phyloP scores from a whole-genome alignment of 148 eudicot species.

The Euryodendron excelsum region DNA sequence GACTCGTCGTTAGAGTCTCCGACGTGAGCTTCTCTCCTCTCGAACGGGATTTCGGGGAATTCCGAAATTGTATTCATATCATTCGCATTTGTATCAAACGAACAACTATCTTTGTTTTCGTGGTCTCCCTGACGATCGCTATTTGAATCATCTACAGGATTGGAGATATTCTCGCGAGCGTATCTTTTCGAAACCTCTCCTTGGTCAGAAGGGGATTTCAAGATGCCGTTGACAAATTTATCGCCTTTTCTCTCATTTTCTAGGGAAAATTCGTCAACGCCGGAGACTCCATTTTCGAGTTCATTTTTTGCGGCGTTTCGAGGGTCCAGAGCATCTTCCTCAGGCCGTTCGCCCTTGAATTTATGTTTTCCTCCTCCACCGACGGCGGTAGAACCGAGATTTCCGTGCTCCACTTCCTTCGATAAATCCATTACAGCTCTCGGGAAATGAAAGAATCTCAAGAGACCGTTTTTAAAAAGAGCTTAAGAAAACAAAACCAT shows the following conservation, averaged over 20 bases:
- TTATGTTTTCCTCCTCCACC: neutral
- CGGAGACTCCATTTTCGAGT: neutral
- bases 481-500: neutral
- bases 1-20: neutral
- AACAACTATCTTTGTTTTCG: neutral
- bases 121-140: neutral
- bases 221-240: neutral
- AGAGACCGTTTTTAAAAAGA: neutral
- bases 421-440: conserved; percentile 20
- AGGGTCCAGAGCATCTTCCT: neutral
- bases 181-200: neutral
- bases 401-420: neutral
- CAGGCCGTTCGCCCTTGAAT: neutral
- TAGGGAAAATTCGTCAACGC: neutral
- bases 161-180: conserved; percentile 6
- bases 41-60: conserved; percentile 16
- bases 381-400: neutral
- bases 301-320: neutral
- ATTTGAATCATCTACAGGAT: neutral
- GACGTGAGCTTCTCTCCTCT: conserved; percentile 5
- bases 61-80: neutral
- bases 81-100: neutral
- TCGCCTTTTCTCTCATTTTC: conserved; percentile 5
- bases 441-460: conserved; percentile 11
- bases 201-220: neutral